phyloP scores from a whole-genome alignment of 257 asterid genomes.

The Buddleja alternifolia region DNA sequence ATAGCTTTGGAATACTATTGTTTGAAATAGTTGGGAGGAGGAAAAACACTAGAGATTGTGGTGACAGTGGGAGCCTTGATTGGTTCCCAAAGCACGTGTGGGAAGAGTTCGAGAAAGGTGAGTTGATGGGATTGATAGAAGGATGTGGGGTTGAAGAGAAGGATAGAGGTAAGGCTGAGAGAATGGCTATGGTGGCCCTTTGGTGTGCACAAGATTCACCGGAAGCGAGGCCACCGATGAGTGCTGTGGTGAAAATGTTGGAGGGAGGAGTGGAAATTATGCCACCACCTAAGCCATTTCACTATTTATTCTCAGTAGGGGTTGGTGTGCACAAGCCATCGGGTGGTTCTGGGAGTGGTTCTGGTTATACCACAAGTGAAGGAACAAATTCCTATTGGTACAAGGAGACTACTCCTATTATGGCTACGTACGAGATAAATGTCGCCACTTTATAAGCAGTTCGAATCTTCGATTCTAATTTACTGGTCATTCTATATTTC shows the following conservation, averaged over 20 bases:
- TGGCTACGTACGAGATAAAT: conserved; percentile 41
- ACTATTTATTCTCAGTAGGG: conserved; percentile 36
- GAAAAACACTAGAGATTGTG: conserved; percentile 29
- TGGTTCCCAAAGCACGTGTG: conserved; percentile 48
- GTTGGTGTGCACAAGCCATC: conserved; percentile 25
- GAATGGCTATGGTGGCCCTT: conserved; percentile 39
- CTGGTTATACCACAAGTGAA: conserved; percentile 31
- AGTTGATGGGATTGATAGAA: conserved; percentile 22
- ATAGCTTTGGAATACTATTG: conserved; percentile 43
- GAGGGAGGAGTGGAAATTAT: conserved; percentile 48
- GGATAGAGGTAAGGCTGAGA: conserved; percentile 37
- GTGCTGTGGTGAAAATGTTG: conserved; percentile 48
- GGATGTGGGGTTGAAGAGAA: conserved; percentile 36
- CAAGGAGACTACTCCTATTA: conserved; percentile 43
- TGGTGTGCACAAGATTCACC: conserved; percentile 51
- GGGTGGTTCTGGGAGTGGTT: conserved; percentile 18
- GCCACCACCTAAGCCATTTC: conserved; percentile 50
- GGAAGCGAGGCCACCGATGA: conserved; percentile 38
- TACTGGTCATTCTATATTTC: too few species aligned
- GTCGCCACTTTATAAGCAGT: conserved; percentile 23
- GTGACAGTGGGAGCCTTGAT: conserved; percentile 28
- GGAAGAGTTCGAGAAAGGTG: conserved; percentile 41
- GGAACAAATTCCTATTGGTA: conserved; percentile 38
- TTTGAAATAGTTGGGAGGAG: conserved; percentile 49
- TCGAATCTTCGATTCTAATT: too few species aligned